These are phyloP conservation scores for Penicillium arizonense DNA, from an alignment of 495 filamentous ascomycete genomes.

Conservation along the genomic window DNA sequence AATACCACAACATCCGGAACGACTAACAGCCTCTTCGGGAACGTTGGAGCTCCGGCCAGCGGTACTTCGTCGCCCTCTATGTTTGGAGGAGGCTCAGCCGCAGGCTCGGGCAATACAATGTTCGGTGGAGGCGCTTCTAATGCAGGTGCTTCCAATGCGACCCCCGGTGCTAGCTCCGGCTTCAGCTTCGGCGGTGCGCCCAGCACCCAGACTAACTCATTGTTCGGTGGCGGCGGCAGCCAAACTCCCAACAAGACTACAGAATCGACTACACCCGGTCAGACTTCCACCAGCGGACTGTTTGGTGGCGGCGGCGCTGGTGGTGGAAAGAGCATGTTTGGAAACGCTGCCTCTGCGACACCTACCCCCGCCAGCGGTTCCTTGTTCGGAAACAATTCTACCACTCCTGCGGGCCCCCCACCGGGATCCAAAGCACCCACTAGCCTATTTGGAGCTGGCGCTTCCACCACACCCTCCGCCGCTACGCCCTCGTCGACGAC, in stretches of 20 bases:
- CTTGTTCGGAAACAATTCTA: slow-evolving; percentile 52
- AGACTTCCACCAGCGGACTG: slow-evolving; percentile 36
- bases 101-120: slow-evolving; percentile 24
- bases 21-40: slow-evolving; percentile 40
- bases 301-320: slow-evolving; percentile 46
- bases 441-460: slow-evolving; percentile 29
- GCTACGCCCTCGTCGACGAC: slow-evolving; percentile 24
- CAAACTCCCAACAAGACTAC: slow-evolving; percentile 42
- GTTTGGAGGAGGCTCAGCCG: slow-evolving; percentile 30
- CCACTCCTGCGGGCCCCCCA: slow-evolving; percentile 64
- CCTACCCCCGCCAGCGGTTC: slow-evolving; percentile 35
- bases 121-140: slow-evolving; percentile 34
- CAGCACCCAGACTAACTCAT: slow-evolving; percentile 23
- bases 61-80: slow-evolving; percentile 31
- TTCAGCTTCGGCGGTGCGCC: slow-evolving; percentile 45
- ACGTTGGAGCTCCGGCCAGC: slow-evolving; percentile 38
- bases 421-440: slow-evolving; percentile 40
- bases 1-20: slow-evolving; percentile 23
- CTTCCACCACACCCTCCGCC: slow-evolving; percentile 23
- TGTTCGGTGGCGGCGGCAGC: slow-evolving; percentile 26
- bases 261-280: slow-evolving; percentile 33
- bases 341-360: slow-evolving; percentile 32
- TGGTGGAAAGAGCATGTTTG: slow-evolving; percentile 35
- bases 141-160: slow-evolving; percentile 16
- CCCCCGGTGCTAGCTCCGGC: slow-evolving; percentile 23